phyloP scores from a whole-genome alignment of 2,329 filamentous ascomycete species.

The Fulvia fulva region DNA sequence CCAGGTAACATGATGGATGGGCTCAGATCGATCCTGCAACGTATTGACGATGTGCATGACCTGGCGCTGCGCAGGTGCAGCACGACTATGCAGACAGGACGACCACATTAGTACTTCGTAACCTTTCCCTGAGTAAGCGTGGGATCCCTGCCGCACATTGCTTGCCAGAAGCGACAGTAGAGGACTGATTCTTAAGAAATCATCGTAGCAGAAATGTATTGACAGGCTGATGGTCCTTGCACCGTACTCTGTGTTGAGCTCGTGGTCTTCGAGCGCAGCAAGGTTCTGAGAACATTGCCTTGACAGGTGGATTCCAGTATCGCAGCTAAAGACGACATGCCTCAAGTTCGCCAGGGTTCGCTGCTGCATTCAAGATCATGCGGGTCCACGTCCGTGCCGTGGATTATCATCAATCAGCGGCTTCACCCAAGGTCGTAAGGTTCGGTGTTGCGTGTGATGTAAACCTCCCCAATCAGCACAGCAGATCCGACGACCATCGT shows the following conservation, averaged over 20 bases:
- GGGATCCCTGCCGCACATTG: background rate
- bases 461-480: conserved; percentile 61
- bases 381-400: background rate
- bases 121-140: background rate
- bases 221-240: too few species aligned
- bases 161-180: too few species aligned
- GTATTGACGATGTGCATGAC: background rate
- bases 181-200: too few species aligned
- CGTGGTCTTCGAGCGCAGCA: too few species aligned
- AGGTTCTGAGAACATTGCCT: too few species aligned
- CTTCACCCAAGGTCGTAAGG: conserved; percentile 32
- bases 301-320: too few species aligned
- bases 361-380: background rate
- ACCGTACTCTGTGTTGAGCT: too few species aligned
- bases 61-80: background rate
- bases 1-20: background rate
- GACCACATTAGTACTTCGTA: background rate
- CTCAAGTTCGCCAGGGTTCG: too few species aligned
- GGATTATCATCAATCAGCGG: background rate
- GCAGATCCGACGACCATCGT: conserved; percentile 62
- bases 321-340: too few species aligned
- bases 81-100: background rate
- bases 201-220: too few species aligned
- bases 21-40: background rate
- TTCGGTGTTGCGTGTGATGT: conserved; percentile 48